These are phyloP conservation scores for Rubia tinctorum DNA, from an alignment of 305 asterid species.

Conservation along the genomic window DNA sequence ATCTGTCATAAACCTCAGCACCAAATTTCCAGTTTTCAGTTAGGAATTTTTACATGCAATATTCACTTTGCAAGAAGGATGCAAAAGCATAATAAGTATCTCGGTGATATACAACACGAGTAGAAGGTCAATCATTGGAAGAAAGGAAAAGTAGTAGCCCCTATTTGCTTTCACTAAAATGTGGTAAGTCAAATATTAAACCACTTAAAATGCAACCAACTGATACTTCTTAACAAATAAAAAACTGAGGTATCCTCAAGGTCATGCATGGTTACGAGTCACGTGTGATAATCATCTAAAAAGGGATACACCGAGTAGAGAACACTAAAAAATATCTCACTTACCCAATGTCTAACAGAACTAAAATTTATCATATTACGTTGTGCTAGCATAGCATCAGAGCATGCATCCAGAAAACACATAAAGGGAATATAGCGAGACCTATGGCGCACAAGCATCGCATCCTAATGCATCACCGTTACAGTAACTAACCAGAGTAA, in stretches of 20 bases:
- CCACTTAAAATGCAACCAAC: no score
- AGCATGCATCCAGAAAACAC: slow-evolving; percentile 1
- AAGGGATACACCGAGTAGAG: background rate
- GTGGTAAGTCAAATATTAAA: no score
- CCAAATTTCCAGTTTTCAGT: background rate
- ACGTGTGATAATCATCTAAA: background rate
- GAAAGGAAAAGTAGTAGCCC: no score
- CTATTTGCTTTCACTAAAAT: no score
- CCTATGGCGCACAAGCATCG: background rate
- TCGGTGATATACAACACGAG: no score
- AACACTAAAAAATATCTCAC: background rate
- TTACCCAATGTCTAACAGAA: background rate
- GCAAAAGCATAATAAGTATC: background rate
- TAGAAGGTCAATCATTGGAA: no score
- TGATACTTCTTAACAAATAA: no score
- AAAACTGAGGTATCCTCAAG: no score
- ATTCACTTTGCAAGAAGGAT: background rate
- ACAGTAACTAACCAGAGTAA: slow-evolving; percentile 9
- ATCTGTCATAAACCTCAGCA: background rate
- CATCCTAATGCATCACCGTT: background rate
- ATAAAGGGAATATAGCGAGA: background rate
- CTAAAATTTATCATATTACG: background rate
- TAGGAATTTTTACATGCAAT: background rate
- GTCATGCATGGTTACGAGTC: no score
- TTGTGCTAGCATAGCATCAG: background rate